A percentile compares a stretch with the other conserved stretches of the same genome.
These are phyloP conservation scores for Aspergillus ostianus DNA, from an alignment of 495 filamentous ascomycete genomes.

Conservation along the genomic window DNA sequence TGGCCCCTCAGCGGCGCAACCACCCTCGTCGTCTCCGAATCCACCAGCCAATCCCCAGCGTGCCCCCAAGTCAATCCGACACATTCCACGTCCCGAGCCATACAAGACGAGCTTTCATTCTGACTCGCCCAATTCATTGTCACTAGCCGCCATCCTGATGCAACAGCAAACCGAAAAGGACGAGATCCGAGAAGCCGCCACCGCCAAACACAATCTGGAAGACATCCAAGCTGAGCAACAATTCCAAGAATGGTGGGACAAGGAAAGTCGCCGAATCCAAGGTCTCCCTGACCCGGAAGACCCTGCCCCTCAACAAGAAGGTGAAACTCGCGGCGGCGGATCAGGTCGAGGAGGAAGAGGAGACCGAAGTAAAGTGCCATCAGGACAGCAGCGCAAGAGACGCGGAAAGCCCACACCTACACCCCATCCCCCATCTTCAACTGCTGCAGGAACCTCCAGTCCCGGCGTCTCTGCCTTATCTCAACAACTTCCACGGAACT, in stretches of 20 bases:
- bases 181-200: slow-evolving; percentile 71
- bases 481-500: slow-evolving; percentile 11
- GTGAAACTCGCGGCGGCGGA: slow-evolving; percentile 12
- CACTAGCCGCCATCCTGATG: slow-evolving; percentile 83
- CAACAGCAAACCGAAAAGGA: slow-evolving; percentile 86
- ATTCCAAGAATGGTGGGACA: slow-evolving; percentile 98
- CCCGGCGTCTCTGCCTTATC: slow-evolving; percentile 1
- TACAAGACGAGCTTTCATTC: slow-evolving; percentile 36
- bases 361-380: slow-evolving; percentile 11
- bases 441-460: background rate
- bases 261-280: slow-evolving; percentile 71
- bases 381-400: slow-evolving; percentile 26
- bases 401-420: slow-evolving; percentile 23
- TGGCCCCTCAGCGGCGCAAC: slow-evolving; percentile 17
- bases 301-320: slow-evolving; percentile 8
- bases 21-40: slow-evolving; percentile 17
- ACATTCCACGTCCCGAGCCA: slow-evolving; percentile 43
- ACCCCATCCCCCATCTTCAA: background rate
- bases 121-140: slow-evolving; percentile 60
- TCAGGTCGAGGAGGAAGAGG: slow-evolving; percentile 29
- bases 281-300: slow-evolving; percentile 60
- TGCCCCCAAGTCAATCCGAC: slow-evolving; percentile 49
- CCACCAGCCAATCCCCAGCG: slow-evolving; percentile 30
- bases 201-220: slow-evolving; percentile 77
- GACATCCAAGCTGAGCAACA: slow-evolving; percentile 97